phyloP scores from a whole-genome alignment of 2,329 filamentous ascomycete species.

The Verruconis gallopava region DNA sequence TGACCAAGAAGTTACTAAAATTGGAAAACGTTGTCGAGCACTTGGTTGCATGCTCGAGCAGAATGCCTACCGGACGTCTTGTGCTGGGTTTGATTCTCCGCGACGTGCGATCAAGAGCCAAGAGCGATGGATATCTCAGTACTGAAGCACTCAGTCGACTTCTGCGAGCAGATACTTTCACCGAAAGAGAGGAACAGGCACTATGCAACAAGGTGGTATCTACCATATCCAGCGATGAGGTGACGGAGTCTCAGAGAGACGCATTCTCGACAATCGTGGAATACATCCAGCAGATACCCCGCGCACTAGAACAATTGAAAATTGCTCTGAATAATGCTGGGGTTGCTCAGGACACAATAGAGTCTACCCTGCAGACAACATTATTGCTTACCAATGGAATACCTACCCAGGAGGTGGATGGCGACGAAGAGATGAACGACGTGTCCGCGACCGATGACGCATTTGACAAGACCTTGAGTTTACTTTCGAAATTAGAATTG shows the following conservation, averaged over 20 bases:
- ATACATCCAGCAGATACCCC: conserved; percentile 1
- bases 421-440: conserved; percentile 41
- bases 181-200: background rate
- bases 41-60: conserved; percentile 2
- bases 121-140: background rate
- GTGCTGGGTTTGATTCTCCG: background rate
- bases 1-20: conserved; percentile 57
- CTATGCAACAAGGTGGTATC: background rate
- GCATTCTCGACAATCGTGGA: background rate
- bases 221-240: background rate
- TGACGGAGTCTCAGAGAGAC: background rate
- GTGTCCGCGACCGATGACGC: conserved; percentile 10
- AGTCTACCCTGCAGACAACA: conserved; percentile 26
- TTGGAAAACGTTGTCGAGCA: conserved; percentile 46
- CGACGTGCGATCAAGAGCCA: background rate
- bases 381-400: conserved; percentile 22
- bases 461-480: conserved; percentile 11
- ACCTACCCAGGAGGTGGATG: conserved; percentile 32
- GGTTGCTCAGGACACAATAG: conserved; percentile 4
- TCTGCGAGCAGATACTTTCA: background rate
- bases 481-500: conserved; percentile 17
- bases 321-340: background rate
- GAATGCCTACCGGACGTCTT: background rate
- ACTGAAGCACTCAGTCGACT: background rate
- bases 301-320: background rate